Conservation (phyloP, 352 stramenopile genomes). For the Phytopythium helicoides region DNA sequence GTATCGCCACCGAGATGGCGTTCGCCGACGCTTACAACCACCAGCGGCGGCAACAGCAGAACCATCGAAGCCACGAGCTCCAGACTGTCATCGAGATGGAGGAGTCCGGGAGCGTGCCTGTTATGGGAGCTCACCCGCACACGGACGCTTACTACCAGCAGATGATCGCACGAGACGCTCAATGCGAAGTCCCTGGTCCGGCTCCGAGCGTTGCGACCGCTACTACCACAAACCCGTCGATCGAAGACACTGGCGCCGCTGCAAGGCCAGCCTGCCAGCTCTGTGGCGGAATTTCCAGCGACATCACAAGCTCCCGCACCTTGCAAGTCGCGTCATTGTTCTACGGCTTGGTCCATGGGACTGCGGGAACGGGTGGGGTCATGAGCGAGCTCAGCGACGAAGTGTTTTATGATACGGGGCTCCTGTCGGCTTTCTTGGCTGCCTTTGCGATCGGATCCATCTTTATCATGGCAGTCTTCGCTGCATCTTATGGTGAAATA, state of each 20-base stretch:
- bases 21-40: slow-evolving; percentile 2
- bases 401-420: slow-evolving; percentile 40
- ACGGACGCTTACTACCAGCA: slow-evolving; percentile 31
- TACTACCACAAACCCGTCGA: not conserved
- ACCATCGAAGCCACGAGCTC: slow-evolving; percentile 4
- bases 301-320: slow-evolving; percentile 45
- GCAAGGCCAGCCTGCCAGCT: slow-evolving; percentile 72
- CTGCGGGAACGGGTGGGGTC: slow-evolving; percentile 54
- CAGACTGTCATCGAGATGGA: not conserved
- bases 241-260: slow-evolving; percentile 16
- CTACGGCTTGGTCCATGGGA: slow-evolving; percentile 73
- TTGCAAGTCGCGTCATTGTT: slow-evolving; percentile 50
- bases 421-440: slow-evolving; percentile 71
- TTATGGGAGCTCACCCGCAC: slow-evolving; percentile 12
- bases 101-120: slow-evolving; percentile 6
- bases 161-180: slow-evolving; percentile 18
- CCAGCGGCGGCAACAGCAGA: not conserved
- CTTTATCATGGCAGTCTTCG: slow-evolving; percentile 88
- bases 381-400: slow-evolving; percentile 75
- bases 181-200: slow-evolving; percentile 5
- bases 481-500: slow-evolving; percentile 72
- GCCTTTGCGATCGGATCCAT: slow-evolving; percentile 85
- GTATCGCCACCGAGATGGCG: slow-evolving; percentile 1
- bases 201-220: not conserved
- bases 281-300: slow-evolving; percentile 50